Percentiles rank a stretch among this genome's conserved stretches.
Conservation (phyloP, 176 grass and related monocot genomes). For the Alopecurus myosuroides region DNA sequence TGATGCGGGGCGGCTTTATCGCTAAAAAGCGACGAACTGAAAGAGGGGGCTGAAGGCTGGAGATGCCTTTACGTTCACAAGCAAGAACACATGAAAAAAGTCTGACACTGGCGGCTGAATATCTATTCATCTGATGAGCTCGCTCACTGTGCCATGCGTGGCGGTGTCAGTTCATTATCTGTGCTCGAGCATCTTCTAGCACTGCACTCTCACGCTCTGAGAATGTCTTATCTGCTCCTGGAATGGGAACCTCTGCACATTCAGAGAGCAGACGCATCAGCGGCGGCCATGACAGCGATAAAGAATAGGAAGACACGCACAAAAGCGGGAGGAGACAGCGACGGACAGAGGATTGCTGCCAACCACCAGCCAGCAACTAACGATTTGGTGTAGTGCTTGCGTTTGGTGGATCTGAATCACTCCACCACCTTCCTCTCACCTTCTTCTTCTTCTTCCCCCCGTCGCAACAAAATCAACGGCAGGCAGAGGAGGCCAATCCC, state of each 20-base stretch:
- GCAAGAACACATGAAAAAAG: background rate
- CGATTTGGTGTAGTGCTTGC: conserved; percentile 3
- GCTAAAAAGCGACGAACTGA: no score
- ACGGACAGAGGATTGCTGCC: background rate
- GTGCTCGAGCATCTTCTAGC: background rate
- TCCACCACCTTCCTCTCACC: background rate
- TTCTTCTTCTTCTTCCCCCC: background rate
- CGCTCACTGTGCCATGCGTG: background rate
- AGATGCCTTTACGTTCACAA: no score
- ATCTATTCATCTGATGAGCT: background rate
- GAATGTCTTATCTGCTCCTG: background rate
- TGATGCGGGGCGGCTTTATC: no score
- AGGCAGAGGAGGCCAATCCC: background rate
- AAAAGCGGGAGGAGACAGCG: background rate
- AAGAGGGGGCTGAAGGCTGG: no score
- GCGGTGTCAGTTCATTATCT: background rate
- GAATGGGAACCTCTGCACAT: background rate
- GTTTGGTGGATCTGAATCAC: conserved; percentile 49
- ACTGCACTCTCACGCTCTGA: background rate
- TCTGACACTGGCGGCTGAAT: background rate
- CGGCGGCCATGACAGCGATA: conserved; percentile 7
- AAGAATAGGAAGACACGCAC: background rate
- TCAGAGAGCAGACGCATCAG: background rate
- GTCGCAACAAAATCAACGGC: background rate
- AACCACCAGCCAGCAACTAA: background rate